A percentile compares a stretch with the other conserved stretches of the same genome.
These are phyloP conservation scores for Melaleuca quinquenervia DNA, from an alignment of 345 rosid species.

Conservation along the genomic window DNA sequence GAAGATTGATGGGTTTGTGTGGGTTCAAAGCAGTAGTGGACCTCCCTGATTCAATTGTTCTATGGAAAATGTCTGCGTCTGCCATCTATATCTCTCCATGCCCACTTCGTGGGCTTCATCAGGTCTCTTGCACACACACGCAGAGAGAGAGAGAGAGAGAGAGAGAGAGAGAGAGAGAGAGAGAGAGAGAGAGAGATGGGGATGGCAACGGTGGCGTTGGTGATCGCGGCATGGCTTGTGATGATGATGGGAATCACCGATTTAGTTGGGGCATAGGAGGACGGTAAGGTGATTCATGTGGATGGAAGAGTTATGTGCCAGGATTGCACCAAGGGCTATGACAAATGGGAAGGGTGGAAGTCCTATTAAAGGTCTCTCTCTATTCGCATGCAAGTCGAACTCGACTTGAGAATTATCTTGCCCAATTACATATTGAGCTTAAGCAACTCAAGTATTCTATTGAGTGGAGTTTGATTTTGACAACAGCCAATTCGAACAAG, in stretches of 20 bases:
- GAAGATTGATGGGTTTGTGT: background rate
- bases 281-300: constrained; percentile 32
- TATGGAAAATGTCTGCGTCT: background rate
- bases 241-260: background rate
- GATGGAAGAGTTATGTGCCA: constrained; percentile 67
- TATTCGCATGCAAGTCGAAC: background rate
- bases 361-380: constrained; percentile 26
- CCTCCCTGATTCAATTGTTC: background rate
- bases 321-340: constrained; percentile 58
- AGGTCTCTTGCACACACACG: background rate
- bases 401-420: background rate
- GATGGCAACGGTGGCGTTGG: background rate
- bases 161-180: background rate
- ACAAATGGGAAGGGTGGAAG: constrained; percentile 46
- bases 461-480: background rate
- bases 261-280: background rate
- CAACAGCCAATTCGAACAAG: background rate
- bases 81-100: background rate
- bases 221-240: background rate
- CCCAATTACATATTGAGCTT: fast-evolving
- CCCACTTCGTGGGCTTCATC: background rate
- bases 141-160: background rate
- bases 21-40: background rate
- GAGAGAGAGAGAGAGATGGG: background rate
- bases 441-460: no score